phyloP scores from a whole-genome alignment of 2,329 filamentous ascomycete species.

The Fusarium fujikuroi region DNA sequence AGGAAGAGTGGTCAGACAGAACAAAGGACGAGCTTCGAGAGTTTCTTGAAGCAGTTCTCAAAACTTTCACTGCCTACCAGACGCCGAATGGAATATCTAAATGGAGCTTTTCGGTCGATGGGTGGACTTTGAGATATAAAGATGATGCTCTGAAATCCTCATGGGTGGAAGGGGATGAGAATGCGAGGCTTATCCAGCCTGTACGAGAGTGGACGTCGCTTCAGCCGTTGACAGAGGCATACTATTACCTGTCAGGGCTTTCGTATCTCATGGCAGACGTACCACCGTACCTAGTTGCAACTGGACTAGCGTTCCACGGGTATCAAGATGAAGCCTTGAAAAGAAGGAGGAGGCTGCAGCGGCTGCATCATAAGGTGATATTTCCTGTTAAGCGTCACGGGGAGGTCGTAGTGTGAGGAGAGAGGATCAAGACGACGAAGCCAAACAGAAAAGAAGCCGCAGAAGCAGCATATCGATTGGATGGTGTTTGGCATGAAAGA shows the following conservation, averaged over 20 bases:
- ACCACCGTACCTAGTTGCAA: not conserved
- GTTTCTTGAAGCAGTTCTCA: conserved; percentile 17
- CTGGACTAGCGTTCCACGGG: not conserved
- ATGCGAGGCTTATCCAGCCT: not conserved
- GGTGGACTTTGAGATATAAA: conserved; percentile 16
- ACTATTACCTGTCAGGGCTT: conserved; percentile 17
- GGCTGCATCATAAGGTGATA: not conserved
- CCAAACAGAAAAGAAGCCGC: not conserved
- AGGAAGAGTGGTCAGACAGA: conserved; percentile 7
- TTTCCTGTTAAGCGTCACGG: not conserved
- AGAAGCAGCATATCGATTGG: not conserved
- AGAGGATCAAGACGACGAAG: not conserved
- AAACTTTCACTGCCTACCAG: conserved; percentile 6
- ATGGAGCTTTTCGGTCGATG: conserved; percentile 9
- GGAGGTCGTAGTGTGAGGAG: not conserved
- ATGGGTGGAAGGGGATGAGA: not conserved
- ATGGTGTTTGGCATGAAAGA: not conserved
- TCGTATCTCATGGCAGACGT: conserved; percentile 7
- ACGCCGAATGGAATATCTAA: conserved; percentile 5
- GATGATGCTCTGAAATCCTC: not conserved
- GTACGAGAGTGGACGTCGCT: not conserved
- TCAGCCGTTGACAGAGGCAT: not conserved
- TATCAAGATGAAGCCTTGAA: conserved; percentile 5
- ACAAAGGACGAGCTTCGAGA: conserved; percentile 17
- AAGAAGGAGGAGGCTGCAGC: conserved; percentile 13